Evolutionary conservation across 345 rosid species (phyloP).

Genomic region (Theobroma cacao): DNA sequence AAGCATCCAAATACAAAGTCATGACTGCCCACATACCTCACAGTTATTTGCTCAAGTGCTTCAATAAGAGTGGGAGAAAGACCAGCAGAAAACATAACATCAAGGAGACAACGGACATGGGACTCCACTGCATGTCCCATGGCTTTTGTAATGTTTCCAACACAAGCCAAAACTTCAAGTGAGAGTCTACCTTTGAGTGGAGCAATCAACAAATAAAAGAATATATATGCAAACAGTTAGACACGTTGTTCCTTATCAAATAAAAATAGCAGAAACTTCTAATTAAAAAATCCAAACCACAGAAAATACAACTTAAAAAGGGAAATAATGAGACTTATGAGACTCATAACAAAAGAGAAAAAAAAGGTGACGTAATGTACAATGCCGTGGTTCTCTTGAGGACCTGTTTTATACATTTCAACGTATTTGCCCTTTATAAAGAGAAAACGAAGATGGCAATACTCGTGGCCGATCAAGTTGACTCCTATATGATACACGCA

Average conservation of each 20-base stretch:
- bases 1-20: constrained; percentile 2
- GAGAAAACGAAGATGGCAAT: constrained; percentile 70
- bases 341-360: constrained; percentile 11
- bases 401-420: constrained; percentile 89
- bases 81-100: constrained; percentile 77
- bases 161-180: constrained; percentile 89
- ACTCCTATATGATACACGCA: constrained; percentile 83
- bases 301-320: constrained; percentile 10
- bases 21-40: constrained; percentile 43
- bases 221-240: constrained; percentile 21
- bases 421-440: constrained; percentile 76
- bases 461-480: constrained; percentile 80
- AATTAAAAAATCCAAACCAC: constrained; percentile 12
- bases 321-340: constrained; percentile 15
- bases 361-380: constrained; percentile 36
- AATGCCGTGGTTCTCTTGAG: constrained; percentile 85
- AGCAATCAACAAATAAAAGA: constrained; percentile 61
- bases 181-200: constrained; percentile 93
- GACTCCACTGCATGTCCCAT: constrained; percentile 80
- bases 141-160: constrained; percentile 91
- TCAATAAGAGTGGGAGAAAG: constrained; percentile 78
- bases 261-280: not conserved
- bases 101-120: constrained; percentile 72
- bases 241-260: not conserved
- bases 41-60: constrained; percentile 80